A percentile compares a stretch with the other conserved stretches of the same genome.
Conservation (phyloP, 768 basidiomycete species). For the Tubosaeta sp. region DNA sequence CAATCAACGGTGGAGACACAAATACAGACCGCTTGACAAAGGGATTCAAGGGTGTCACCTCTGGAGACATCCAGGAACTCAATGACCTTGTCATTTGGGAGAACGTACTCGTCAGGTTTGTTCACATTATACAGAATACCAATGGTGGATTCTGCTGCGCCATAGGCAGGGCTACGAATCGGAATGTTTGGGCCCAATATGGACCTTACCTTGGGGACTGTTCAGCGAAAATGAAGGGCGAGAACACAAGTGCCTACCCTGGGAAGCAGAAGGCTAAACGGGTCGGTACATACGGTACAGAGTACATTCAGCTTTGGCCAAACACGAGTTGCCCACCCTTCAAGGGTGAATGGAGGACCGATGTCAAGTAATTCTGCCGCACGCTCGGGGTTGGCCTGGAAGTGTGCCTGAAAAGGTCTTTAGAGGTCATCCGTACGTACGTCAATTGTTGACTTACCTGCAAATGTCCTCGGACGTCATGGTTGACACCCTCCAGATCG, state of each 20-base stretch:
- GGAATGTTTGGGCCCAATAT: conserved; percentile 8
- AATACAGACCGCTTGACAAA: background rate
- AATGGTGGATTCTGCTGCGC: conserved; percentile 6
- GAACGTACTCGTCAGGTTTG: too few relatives aligned
- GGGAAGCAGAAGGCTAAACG: too few relatives aligned
- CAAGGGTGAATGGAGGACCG: too few relatives aligned
- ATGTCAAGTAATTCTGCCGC: too few relatives aligned
- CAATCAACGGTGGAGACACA: background rate
- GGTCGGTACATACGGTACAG: too few relatives aligned
- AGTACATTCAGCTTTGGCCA: too few relatives aligned
- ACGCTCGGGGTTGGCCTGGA: too few relatives aligned
- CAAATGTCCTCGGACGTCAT: conserved; percentile 12
- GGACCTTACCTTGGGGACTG: conserved; percentile 7
- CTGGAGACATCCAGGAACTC: too few relatives aligned
- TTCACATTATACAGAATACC: background rate
- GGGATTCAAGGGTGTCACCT: too few relatives aligned
- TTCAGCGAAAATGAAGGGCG: background rate
- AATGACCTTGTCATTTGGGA: too few relatives aligned
- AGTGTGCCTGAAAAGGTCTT: conserved; percentile 4
- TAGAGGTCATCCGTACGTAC: background rate
- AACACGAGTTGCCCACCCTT: too few relatives aligned
- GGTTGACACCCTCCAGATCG: conserved; percentile 9
- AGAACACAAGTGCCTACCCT: background rate
- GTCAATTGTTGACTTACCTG: conserved; percentile 1
- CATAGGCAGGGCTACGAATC: conserved; percentile 7